A percentile compares a stretch with the other conserved stretches of the same genome.
Conservation (phyloP, 23 red algal genomes). For the Chondrus crispus region DNA sequence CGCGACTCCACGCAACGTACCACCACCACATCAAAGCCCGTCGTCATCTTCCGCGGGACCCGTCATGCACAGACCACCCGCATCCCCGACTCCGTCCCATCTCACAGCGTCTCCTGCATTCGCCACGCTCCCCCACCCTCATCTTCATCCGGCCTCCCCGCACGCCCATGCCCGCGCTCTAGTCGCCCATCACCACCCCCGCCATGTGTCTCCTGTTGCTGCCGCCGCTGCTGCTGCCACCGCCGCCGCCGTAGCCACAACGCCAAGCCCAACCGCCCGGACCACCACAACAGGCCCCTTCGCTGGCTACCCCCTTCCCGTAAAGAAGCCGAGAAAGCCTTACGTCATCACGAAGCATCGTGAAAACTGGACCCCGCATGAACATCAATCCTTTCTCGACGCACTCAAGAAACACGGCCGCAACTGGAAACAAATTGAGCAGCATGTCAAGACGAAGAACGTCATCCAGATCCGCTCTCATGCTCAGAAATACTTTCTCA, state of each 20-base stretch:
- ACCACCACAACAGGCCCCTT: neutral
- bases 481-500: constrained; percentile 96
- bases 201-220: neutral
- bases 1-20: too few relatives aligned
- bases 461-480: constrained; percentile 89
- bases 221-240: neutral
- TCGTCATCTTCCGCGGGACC: too few relatives aligned
- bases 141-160: neutral
- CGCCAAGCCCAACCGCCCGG: neutral
- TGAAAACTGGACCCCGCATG: constrained; percentile 86
- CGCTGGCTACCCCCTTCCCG: constrained; percentile 25
- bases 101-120: neutral
- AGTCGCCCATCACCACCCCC: neutral
- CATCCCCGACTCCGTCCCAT: neutral
- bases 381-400: constrained; percentile 89
- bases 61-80: too few relatives aligned
- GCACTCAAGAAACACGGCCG: constrained; percentile 85
- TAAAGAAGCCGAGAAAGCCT: constrained; percentile 82
- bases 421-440: constrained; percentile 89
- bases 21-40: too few relatives aligned
- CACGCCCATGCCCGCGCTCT: neutral
- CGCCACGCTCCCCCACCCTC: neutral
- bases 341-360: constrained; percentile 76
- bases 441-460: constrained; percentile 81
- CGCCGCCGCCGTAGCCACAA: neutral